Evolutionary conservation across 345 rosid genomes (phyloP).

Genomic region (Citrus medica): DNA sequence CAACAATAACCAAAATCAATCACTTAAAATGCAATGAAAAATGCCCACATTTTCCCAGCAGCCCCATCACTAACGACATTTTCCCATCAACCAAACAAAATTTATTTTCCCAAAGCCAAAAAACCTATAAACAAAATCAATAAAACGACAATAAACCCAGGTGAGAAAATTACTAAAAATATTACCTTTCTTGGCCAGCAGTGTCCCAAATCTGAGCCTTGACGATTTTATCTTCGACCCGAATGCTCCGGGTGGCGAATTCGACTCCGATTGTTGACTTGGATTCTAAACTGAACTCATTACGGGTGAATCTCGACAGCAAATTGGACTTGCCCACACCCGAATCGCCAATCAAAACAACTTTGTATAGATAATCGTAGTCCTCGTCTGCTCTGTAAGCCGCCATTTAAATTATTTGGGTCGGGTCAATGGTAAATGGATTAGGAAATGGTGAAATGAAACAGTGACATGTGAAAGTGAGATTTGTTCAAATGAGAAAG

Average conservation of each 20-base stretch:
- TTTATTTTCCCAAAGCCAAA: neutral
- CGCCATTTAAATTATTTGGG: constrained; percentile 35
- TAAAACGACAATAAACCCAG: neutral
- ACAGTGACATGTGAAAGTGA: neutral
- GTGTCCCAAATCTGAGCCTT: constrained; percentile 96
- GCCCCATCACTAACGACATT: neutral
- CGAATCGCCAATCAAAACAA: constrained; percentile 74
- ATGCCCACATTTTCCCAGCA: neutral
- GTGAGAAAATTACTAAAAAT: neutral
- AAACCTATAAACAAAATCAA: neutral
- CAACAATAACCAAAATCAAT: neutral
- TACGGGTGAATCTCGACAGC: constrained; percentile 66
- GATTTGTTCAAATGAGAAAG: neutral
- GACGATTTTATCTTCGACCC: constrained; percentile 70
- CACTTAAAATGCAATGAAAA: neutral
- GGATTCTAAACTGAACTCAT: constrained; percentile 83
- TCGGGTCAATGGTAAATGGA: neutral
- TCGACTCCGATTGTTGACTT: constrained; percentile 86
- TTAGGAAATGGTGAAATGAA: neutral
- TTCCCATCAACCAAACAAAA: neutral
- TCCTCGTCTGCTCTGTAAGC: constrained; percentile 81
- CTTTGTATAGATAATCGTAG: constrained; percentile 80
- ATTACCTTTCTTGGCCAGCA: constrained; percentile 78
- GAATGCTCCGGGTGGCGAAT: constrained; percentile 78
- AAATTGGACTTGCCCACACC: constrained; percentile 85